Percentiles rank a stretch among this genome's conserved stretches.
phyloP scores from a whole-genome alignment of 768 basidiomycete genomes.

The Agaricus sinodeliciosus region DNA sequence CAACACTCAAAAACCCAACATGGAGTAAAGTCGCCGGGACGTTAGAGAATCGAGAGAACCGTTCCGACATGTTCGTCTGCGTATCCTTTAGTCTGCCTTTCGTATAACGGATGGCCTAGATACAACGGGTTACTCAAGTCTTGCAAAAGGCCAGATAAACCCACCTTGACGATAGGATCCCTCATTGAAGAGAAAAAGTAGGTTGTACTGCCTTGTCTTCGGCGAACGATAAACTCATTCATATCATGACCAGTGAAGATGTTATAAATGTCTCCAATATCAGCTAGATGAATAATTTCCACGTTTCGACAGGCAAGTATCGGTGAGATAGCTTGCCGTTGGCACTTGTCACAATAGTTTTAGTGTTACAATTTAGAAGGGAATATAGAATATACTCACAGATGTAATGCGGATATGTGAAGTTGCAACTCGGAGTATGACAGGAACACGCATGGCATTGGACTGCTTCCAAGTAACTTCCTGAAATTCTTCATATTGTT shows the following conservation, averaged over 20 bases:
- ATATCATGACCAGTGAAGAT: constrained; percentile 68
- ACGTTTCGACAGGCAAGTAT: constrained; percentile 67
- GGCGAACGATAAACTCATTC: constrained; percentile 76
- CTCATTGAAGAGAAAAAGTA: constrained; percentile 70
- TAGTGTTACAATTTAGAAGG: not conserved
- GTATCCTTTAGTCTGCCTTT: constrained; percentile 63
- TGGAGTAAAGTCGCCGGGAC: constrained; percentile 85
- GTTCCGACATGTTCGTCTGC: constrained; percentile 45
- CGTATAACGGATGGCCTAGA: constrained; percentile 65
- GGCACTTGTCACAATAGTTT: constrained; percentile 29
- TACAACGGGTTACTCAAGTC: not conserved
- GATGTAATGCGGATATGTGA: constrained; percentile 76
- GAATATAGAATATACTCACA: constrained; percentile 32
- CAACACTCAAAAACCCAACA: constrained; percentile 75
- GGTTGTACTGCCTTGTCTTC: constrained; percentile 63
- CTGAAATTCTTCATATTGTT: constrained; percentile 42
- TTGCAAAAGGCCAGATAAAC: not conserved
- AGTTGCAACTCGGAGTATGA: constrained; percentile 56
- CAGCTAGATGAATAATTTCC: constrained; percentile 72
- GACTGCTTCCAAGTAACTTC: constrained; percentile 61
- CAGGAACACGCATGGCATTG: constrained; percentile 59
- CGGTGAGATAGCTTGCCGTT: constrained; percentile 62
- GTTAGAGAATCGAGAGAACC: constrained; percentile 75
- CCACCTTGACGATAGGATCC: constrained; percentile 71
- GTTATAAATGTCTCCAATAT: constrained; percentile 84